Percentiles rank a stretch among this genome's conserved stretches.
These are phyloP conservation scores for Farysia itapuensis DNA, from an alignment of 1,284 basidiomycete species.

Conservation along the genomic window DNA sequence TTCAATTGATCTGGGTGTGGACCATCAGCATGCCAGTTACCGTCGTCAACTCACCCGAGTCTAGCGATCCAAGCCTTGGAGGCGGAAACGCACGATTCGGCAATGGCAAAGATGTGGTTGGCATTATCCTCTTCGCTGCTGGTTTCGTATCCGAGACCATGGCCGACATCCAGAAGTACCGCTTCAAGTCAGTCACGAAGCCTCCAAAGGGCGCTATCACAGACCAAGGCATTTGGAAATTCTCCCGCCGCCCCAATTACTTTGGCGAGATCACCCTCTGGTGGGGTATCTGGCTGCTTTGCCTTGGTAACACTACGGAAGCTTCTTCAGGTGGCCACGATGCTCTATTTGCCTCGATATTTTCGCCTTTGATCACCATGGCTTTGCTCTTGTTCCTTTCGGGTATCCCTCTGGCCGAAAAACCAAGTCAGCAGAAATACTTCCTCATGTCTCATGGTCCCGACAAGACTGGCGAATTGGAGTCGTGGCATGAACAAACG, in stretches of 20 bases:
- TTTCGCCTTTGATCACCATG: constrained; percentile 55
- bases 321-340: constrained; percentile 14
- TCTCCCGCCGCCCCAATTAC: constrained; percentile 68
- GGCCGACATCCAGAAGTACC: constrained; percentile 69
- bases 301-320: constrained; percentile 23
- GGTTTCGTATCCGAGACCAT: constrained; percentile 69
- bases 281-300: constrained; percentile 46
- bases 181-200: constrained; percentile 40
- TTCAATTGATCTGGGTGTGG: constrained; percentile 52
- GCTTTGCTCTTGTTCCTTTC: constrained; percentile 63
- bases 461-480: constrained; percentile 19
- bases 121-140: constrained; percentile 69
- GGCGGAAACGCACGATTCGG: constrained; percentile 36
- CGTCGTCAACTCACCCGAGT: constrained; percentile 48
- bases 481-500: constrained; percentile 36
- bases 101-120: constrained; percentile 67
- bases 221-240: constrained; percentile 41
- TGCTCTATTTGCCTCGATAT: constrained; percentile 43
- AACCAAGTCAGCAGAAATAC: constrained; percentile 70
- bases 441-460: constrained; percentile 65
- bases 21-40: constrained; percentile 45
- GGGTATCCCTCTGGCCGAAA: constrained; percentile 73
- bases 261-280: constrained; percentile 69
- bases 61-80: constrained; percentile 20
- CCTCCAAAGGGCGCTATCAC: constrained; percentile 47